Percentiles rank a stretch among this genome's conserved stretches.
These are phyloP conservation scores for Nyssa sinensis DNA, from an alignment of 148 eudicot species.

Conservation along the genomic window DNA sequence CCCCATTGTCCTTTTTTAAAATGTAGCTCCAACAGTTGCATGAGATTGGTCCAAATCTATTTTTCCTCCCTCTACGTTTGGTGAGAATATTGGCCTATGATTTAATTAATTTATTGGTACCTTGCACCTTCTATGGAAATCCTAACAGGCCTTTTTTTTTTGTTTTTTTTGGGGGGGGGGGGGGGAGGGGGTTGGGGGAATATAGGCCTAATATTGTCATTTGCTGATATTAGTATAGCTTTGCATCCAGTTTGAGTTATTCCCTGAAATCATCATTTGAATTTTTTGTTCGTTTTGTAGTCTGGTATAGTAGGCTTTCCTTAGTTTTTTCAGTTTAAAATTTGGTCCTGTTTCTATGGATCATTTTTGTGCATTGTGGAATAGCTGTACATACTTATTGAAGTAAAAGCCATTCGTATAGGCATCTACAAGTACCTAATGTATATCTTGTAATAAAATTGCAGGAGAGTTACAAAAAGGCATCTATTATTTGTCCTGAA, in stretches of 20 bases:
- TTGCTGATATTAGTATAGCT: neutral
- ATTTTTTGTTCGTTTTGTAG: neutral
- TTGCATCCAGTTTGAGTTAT: neutral
- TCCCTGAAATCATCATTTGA: neutral
- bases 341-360: neutral
- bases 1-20: neutral
- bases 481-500: constrained; percentile 81
- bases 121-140: neutral
- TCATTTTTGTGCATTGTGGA: neutral
- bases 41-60: neutral
- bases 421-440: neutral
- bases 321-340: no score
- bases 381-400: constrained; percentile 1
- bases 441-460: constrained; percentile 7
- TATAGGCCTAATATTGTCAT: neutral
- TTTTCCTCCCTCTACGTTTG: neutral
- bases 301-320: neutral
- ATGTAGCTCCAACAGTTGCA: no score
- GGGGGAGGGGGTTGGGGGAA: no score
- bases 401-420: neutral
- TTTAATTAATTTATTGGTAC: neutral
- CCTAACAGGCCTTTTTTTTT: no score
- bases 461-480: constrained; percentile 71
- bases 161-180: no score
- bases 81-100: neutral